Evolutionary conservation across 2,329 filamentous ascomycete genomes (phyloP), one percentile per base, ranked within the genome.

Genomic region (Colletotrichum nymphaeae): DNA sequence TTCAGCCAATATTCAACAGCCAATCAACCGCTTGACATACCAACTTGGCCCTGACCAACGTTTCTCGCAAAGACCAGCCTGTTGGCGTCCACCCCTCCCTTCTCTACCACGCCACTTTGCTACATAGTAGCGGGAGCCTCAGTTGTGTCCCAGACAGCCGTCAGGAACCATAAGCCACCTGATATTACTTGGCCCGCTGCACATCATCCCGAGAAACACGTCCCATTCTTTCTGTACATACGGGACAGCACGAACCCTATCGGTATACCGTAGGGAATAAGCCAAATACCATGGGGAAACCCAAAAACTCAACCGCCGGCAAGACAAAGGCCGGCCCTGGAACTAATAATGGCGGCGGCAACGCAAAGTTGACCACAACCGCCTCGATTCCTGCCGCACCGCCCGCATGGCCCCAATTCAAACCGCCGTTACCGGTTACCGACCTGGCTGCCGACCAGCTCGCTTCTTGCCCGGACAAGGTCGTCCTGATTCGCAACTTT

Each of bases 401-500:
- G 11, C 69, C 76, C 42, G 88, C 89, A 60, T 96, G 94, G 94
- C 94, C 94, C 46, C 83, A 85, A 26, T 91, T 97, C 80, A 89
- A 88, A 75, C 94, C 94, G 19, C 82, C 91, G 11, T 83, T 95
- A 56, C 92, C 94, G 58, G 83, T 93, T 57, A 84, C 88, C 59
- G 88, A 93, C 76, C 90, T 97, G 16, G 79, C 81, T 8, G 86
- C 94, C 32, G 85, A 91, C 37, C 84, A 89, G 0, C 84, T 90
- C 56, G 81, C 86, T 4, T 69, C 77, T 32, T 84, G 84, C 16
- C 80, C 84, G 16, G 86, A 89, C 74, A 95, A 95, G 79, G 93
- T 97, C 64, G 84, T 95, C 62, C 88, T 94, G 4, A 87, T 97
- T 70, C 88, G 90, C 2, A 92, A 91, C 74, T 92, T 97, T 81